Conservation (phyloP, 208 protist species). For the Wallacemonas sp. region DNA sequence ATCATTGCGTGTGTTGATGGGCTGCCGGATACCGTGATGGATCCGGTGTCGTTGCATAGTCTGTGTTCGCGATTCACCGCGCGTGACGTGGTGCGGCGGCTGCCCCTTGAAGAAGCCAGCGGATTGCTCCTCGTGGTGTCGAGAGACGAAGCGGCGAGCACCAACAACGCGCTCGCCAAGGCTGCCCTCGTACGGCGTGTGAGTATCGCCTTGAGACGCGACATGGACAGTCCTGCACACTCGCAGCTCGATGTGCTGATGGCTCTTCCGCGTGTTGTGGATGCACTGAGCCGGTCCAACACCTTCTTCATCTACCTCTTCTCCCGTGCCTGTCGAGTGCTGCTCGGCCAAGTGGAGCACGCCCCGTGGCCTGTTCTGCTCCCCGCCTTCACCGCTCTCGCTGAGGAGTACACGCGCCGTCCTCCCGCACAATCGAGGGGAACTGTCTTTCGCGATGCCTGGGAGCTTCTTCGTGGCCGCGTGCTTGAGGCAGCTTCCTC, state of each 20-base stretch:
- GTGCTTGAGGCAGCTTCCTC: slow-evolving; percentile 50
- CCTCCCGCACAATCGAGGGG: slow-evolving; percentile 38
- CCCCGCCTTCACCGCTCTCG: slow-evolving; percentile 48
- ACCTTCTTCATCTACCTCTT: slow-evolving; percentile 68
- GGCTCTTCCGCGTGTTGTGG: slow-evolving; percentile 25
- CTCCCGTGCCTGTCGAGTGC: slow-evolving; percentile 63
- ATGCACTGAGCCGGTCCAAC: slow-evolving; percentile 44
- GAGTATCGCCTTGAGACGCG: slow-evolving; percentile 21
- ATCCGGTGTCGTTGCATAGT: slow-evolving; percentile 65
- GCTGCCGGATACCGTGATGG: slow-evolving; percentile 29
- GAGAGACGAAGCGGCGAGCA: slow-evolving; percentile 23
- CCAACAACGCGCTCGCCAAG: slow-evolving; percentile 39
- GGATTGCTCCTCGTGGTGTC: slow-evolving; percentile 52
- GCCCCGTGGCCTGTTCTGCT: slow-evolving; percentile 49
- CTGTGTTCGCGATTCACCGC: slow-evolving; percentile 81
- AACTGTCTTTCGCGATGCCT: slow-evolving; percentile 74
- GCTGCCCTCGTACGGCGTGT: slow-evolving; percentile 33
- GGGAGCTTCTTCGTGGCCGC: slow-evolving; percentile 70
- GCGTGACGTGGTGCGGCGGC: slow-evolving; percentile 46
- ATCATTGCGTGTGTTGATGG: slow-evolving; percentile 34
- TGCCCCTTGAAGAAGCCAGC: slow-evolving; percentile 41
- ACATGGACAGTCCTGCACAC: slow-evolving; percentile 9
- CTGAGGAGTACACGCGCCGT: slow-evolving; percentile 70
- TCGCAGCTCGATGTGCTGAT: slow-evolving; percentile 31
- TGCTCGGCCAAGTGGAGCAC: slow-evolving; percentile 62